A percentile compares a stretch with the other conserved stretches of the same genome.
Evolutionary conservation across 768 basidiomycete species (phyloP).

Genomic region (Mycena galopus): DNA sequence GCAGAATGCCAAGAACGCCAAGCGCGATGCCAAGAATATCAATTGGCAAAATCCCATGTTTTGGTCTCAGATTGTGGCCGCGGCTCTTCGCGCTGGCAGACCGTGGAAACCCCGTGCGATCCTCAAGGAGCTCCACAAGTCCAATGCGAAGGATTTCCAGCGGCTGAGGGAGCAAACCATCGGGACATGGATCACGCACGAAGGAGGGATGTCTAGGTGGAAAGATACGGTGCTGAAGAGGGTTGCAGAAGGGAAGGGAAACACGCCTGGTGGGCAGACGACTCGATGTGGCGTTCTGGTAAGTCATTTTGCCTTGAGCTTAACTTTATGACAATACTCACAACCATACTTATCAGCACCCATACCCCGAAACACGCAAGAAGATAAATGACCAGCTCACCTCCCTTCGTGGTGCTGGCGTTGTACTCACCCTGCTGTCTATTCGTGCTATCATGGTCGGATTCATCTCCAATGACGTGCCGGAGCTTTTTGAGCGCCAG

Average conservation of each 20-base stretch:
- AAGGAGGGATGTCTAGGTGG: not conserved
- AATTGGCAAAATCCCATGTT: constrained; percentile 26
- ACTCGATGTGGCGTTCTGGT: not conserved
- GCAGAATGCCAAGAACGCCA: not conserved
- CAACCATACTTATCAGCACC: not conserved
- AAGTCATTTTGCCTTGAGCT: not conserved
- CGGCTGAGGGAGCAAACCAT: constrained; percentile 23
- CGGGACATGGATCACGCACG: not conserved
- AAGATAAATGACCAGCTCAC: not conserved
- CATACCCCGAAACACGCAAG: not conserved
- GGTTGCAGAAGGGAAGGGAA: not conserved
- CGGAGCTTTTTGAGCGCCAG: not conserved
- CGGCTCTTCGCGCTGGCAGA: not conserved
- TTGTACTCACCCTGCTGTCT: not conserved
- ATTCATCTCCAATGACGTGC: not conserved
- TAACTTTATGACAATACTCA: not conserved
- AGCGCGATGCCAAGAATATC: constrained; percentile 13
- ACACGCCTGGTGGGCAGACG: not conserved
- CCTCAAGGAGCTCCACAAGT: not conserved
- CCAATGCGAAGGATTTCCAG: not conserved
- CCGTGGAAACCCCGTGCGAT: constrained; percentile 13
- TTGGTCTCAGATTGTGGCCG: constrained; percentile 19
- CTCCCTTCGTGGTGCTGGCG: not conserved
- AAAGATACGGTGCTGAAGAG: not conserved
- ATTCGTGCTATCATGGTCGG: not conserved